phyloP scores from a whole-genome alignment of 2,329 filamentous ascomycete species.

The Aurifilum marmelostoma region DNA sequence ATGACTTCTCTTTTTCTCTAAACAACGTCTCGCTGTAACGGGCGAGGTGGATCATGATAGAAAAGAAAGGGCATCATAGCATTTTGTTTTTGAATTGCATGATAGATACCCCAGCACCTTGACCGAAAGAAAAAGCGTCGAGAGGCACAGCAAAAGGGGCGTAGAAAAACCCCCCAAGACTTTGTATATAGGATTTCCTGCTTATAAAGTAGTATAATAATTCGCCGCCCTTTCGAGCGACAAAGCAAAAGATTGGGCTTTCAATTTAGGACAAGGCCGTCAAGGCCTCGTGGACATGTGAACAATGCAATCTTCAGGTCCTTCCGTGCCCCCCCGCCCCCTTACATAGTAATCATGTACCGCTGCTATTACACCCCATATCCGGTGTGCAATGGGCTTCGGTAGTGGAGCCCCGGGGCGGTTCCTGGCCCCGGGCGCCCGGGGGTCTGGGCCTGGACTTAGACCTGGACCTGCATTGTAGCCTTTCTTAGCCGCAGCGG shows the following conservation, averaged over 20 bases:
- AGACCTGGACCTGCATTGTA: constrained; percentile 4
- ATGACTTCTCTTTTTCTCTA: neutral
- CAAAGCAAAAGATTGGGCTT: neutral
- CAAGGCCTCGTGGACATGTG: neutral
- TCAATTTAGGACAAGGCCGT: constrained; percentile 16
- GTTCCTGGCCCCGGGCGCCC: constrained; percentile 4
- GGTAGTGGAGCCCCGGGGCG: constrained; percentile 4
- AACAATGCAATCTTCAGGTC: neutral
- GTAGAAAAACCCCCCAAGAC: neutral
- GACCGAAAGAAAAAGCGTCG: constrained; percentile 16
- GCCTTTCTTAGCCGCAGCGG: constrained; percentile 2
- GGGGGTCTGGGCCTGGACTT: constrained; percentile 8
- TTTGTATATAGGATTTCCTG: constrained; percentile 26
- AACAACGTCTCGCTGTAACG: neutral
- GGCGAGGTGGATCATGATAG: neutral
- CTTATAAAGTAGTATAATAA: constrained; percentile 28
- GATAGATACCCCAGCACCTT: constrained; percentile 29
- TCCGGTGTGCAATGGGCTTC: constrained; percentile 5
- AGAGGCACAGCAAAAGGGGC: neutral
- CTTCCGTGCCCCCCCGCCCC: too few relatives aligned
- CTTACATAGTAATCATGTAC: neutral
- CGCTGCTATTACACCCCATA: constrained; percentile 12
- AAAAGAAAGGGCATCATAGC: constrained; percentile 1
- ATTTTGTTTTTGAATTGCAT: constrained; percentile 19
- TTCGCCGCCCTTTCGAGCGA: neutral